Percentiles rank a stretch among this genome's conserved stretches.
phyloP scores from a whole-genome alignment of 108 stramenopile species.

The Poteriospumella lacustris region DNA sequence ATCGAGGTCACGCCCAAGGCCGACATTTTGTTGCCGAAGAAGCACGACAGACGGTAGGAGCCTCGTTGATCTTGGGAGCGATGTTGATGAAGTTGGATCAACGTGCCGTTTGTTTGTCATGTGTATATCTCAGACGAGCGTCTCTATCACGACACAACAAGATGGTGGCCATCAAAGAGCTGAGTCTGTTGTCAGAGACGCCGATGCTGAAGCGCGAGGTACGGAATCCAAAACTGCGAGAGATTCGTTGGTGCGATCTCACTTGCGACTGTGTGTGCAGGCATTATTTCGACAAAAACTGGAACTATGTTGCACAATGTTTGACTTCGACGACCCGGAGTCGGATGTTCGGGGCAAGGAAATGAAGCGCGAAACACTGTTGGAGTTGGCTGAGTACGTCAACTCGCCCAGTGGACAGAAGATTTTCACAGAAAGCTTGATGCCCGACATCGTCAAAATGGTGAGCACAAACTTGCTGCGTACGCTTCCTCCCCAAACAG shows the following conservation, averaged over 20 bases:
- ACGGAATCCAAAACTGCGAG: too few relatives aligned
- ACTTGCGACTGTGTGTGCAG: background rate
- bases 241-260: too few relatives aligned
- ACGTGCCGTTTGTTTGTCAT: too few relatives aligned
- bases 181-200: conserved; percentile 23
- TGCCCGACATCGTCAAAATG: conserved; percentile 70
- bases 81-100: too few relatives aligned
- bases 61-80: too few relatives aligned
- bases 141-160: background rate
- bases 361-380: conserved; percentile 90
- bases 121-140: conserved; percentile 14
- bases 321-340: conserved; percentile 27
- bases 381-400: conserved; percentile 95
- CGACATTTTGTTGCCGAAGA: background rate
- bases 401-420: conserved; percentile 95
- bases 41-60: conserved; percentile 16
- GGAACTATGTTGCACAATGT: conserved; percentile 30
- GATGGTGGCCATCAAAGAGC: conserved; percentile 20
- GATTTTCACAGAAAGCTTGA: conserved; percentile 87
- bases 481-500: conserved; percentile 86
- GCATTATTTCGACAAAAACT: conserved; percentile 32
- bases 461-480: conserved; percentile 93
- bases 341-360: conserved; percentile 54
- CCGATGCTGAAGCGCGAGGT: conserved; percentile 25
- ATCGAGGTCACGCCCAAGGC: conserved; percentile 13